Conservation (phyloP, 2,329 filamentous ascomycete species). For the Alternaria hordeiaustralica region DNA sequence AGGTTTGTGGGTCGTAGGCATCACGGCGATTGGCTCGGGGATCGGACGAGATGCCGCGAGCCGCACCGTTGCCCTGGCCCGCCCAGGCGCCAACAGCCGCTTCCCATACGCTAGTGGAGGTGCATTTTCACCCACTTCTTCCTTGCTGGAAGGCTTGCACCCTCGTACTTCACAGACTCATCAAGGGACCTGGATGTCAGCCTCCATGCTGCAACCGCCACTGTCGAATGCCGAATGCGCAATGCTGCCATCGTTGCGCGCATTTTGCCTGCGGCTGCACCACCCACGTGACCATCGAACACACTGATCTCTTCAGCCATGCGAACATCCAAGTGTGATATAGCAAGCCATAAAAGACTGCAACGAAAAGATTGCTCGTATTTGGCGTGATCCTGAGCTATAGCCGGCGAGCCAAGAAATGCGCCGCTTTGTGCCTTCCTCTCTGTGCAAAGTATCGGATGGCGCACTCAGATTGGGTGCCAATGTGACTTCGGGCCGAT, state of each 20-base stretch:
- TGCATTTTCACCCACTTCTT: too few relatives aligned
- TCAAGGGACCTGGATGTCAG: background rate
- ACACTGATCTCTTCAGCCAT: background rate
- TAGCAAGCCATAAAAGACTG: background rate
- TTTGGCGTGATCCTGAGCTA: background rate
- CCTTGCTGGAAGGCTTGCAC: background rate
- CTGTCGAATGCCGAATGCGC: background rate
- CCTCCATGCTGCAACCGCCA: accelerated
- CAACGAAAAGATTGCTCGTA: background rate
- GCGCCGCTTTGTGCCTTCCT: background rate
- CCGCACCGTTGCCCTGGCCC: background rate
- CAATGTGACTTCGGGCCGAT: background rate
- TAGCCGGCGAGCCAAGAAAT: background rate
- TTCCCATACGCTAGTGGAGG: background rate
- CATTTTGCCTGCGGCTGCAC: accelerated
- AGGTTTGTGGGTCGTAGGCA: background rate
- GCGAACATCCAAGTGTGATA: background rate
- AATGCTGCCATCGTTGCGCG: background rate
- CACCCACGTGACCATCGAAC: background rate
- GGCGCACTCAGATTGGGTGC: background rate
- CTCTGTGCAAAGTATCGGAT: background rate
- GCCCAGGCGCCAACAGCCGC: background rate
- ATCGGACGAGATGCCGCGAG: background rate
- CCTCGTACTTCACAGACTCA: background rate
- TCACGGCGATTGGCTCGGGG: background rate